These are phyloP conservation scores for Ogataea naganishii DNA, from an alignment of 805 yeast species.

Conservation along the genomic window DNA sequence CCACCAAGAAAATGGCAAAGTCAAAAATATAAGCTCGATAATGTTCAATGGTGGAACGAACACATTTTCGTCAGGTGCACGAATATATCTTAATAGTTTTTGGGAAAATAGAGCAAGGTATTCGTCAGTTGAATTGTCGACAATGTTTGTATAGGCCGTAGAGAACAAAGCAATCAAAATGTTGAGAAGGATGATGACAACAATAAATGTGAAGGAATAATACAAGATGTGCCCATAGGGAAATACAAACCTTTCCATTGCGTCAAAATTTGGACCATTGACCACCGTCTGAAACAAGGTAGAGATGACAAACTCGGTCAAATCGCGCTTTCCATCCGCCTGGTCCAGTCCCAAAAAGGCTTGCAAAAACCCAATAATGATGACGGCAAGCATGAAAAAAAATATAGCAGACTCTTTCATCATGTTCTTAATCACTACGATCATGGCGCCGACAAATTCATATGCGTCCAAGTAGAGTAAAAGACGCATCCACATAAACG, in stretches of 20 bases:
- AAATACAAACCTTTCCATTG: constrained; percentile 65
- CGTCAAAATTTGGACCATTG: constrained; percentile 65
- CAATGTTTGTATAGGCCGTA: constrained; percentile 73
- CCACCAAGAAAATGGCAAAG: constrained; percentile 33
- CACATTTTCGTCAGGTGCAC: constrained; percentile 84
- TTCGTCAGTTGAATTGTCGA: constrained; percentile 77
- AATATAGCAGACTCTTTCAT: constrained; percentile 82
- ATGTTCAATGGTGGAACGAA: constrained; percentile 82
- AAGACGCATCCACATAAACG: constrained; percentile 78
- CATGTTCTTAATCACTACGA: constrained; percentile 77
- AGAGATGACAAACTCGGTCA: constrained; percentile 53
- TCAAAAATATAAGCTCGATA: constrained; percentile 49
- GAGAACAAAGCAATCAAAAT: constrained; percentile 80
- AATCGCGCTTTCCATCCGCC: constrained; percentile 77
- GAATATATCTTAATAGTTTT: constrained; percentile 71
- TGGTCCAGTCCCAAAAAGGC: constrained; percentile 84
- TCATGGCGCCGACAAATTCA: constrained; percentile 80
- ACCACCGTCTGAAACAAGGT: constrained; percentile 65
- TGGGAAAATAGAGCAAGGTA: constrained; percentile 79
- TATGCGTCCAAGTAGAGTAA: constrained; percentile 71
- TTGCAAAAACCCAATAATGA: constrained; percentile 74
- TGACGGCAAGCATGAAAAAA: constrained; percentile 62
- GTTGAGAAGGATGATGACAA: constrained; percentile 69
- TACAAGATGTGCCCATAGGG: constrained; percentile 81
- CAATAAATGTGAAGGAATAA: constrained; percentile 68